These are phyloP conservation scores for Fraxinus quadrangulata DNA, from an alignment of 257 asterid species.

Conservation along the genomic window DNA sequence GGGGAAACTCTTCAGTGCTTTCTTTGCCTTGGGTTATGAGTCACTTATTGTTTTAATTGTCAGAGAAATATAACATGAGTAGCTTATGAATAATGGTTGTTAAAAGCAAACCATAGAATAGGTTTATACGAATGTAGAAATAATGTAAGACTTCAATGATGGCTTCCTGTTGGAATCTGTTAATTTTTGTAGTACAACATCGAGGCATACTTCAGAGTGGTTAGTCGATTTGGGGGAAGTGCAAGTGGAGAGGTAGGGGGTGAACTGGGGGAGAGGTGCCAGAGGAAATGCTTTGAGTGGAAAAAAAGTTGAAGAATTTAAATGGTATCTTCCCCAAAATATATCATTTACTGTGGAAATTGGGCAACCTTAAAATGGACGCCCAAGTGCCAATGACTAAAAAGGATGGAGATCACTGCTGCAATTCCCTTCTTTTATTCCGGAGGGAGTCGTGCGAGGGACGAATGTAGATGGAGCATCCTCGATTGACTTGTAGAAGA, in stretches of 20 bases:
- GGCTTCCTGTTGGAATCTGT: background rate
- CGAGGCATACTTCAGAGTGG: background rate
- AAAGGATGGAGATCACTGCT: background rate
- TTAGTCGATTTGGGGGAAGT: background rate
- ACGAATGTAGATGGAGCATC: background rate
- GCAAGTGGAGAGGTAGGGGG: background rate
- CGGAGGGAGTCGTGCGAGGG: background rate
- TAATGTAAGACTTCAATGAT: background rate
- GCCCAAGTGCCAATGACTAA: background rate
- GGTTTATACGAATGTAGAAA: background rate
- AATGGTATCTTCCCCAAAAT: background rate
- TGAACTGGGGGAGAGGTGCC: background rate
- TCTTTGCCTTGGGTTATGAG: background rate
- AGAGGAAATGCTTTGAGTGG: background rate
- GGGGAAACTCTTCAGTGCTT: background rate
- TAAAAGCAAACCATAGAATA: background rate
- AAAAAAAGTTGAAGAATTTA: background rate
- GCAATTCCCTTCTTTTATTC: background rate
- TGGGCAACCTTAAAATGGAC: background rate
- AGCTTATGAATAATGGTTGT: background rate
- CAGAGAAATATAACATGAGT: background rate
- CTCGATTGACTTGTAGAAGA: background rate
- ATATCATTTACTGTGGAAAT: background rate
- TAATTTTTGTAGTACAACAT: background rate
- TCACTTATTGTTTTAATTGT: background rate